Percentiles rank a stretch among this genome's conserved stretches.
phyloP scores from a whole-genome alignment of 495 filamentous ascomycete genomes.

The Penicillium desertorum region DNA sequence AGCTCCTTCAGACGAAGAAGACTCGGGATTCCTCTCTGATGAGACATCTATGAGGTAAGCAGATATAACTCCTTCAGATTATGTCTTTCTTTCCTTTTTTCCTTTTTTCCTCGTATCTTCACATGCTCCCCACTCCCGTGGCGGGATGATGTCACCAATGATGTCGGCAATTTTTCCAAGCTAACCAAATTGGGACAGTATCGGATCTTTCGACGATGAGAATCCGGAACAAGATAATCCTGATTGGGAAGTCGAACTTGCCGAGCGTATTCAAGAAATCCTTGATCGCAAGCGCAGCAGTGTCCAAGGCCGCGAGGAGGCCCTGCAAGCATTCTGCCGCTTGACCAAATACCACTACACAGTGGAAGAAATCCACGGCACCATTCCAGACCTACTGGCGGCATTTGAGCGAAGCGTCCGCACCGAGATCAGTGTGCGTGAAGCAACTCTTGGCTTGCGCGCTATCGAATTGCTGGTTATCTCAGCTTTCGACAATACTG shows the following conservation, averaged over 20 bases:
- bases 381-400: conserved; percentile 63
- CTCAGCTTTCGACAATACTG: conserved; percentile 65
- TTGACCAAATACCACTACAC: conserved; percentile 73
- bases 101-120: conserved; percentile 16
- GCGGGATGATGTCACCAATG: conserved; percentile 42
- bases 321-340: conserved; percentile 66
- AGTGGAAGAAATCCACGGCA: conserved; percentile 61
- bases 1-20: conserved; percentile 77
- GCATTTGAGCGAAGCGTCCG: conserved; percentile 74
- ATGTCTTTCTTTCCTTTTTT: conserved; percentile 9
- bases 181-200: conserved; percentile 24
- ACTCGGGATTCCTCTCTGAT: conserved; percentile 61
- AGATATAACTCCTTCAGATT: conserved; percentile 4
- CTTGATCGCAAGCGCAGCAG: conserved; percentile 84
- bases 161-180: conserved; percentile 12
- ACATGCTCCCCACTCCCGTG: conserved; percentile 26
- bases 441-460: conserved; percentile 67
- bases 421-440: conserved; percentile 66
- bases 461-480: conserved; percentile 76
- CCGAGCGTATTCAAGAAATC: conserved; percentile 74
- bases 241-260: conserved; percentile 66
- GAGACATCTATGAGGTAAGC: conserved; percentile 67
- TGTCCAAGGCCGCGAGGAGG: conserved; percentile 73
- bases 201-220: conserved; percentile 60
- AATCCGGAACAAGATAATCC: conserved; percentile 55